These are phyloP conservation scores for Podaxis carcinomalis DNA, from an alignment of 768 basidiomycete species.

Conservation along the genomic window DNA sequence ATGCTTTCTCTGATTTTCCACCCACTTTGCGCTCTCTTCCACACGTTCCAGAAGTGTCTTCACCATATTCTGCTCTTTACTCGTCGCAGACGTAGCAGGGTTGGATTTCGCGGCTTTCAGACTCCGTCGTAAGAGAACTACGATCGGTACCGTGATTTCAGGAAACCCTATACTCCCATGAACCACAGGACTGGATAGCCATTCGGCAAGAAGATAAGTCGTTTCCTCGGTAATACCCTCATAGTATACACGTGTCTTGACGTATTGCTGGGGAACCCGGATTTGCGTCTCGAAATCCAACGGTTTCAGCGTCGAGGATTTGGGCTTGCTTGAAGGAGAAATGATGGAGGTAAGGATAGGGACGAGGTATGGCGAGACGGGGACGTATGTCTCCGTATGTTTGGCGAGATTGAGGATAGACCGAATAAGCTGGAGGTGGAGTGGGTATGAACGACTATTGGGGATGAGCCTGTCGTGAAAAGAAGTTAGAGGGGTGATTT, in stretches of 20 bases:
- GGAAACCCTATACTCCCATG: slow-evolving; percentile 92
- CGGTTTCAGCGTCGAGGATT: slow-evolving; percentile 81
- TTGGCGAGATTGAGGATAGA: slow-evolving; percentile 83
- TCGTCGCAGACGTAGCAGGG: slow-evolving; percentile 19
- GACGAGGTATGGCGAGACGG: slow-evolving; percentile 81
- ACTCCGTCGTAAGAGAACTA: slow-evolving; percentile 65
- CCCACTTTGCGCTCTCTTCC: slow-evolving; percentile 80
- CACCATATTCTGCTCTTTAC: slow-evolving; percentile 57
- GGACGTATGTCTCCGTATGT: slow-evolving; percentile 83
- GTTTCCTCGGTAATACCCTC: slow-evolving; percentile 85
- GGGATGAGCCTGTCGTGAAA: slow-evolving; percentile 78
- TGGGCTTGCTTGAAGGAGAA: slow-evolving; percentile 62
- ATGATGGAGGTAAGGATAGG: slow-evolving; percentile 81
- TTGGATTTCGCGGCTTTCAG: slow-evolving; percentile 58
- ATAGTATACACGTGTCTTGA: slow-evolving; percentile 80
- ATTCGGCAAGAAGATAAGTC: slow-evolving; percentile 74
- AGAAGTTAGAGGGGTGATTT: slow-evolving; percentile 13
- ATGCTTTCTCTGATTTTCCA: slow-evolving; percentile 62
- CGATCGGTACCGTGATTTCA: slow-evolving; percentile 80
- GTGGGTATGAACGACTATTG: slow-evolving; percentile 88
- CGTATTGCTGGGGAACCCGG: slow-evolving; percentile 83
- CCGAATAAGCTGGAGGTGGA: slow-evolving; percentile 88
- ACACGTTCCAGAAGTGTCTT: slow-evolving; percentile 84
- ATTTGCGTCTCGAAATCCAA: slow-evolving; percentile 87
- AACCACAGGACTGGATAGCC: slow-evolving; percentile 65